Percentiles rank a stretch among this genome's conserved stretches.
phyloP scores from a whole-genome alignment of 176 grass and related monocot species.

The Juncus effusus region DNA sequence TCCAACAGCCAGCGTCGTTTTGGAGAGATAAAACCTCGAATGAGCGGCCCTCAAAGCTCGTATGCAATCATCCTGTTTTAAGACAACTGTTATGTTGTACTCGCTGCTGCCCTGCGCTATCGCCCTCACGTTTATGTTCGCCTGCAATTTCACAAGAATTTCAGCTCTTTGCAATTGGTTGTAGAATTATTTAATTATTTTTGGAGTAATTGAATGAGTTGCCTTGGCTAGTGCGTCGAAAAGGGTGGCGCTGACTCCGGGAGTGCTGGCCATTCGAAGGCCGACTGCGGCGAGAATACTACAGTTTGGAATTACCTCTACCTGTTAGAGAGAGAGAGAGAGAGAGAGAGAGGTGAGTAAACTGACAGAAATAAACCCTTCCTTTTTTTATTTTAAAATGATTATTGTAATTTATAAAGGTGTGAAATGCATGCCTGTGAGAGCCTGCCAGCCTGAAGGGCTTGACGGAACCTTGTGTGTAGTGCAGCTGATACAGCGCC shows the following conservation, averaged over 20 bases:
- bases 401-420: background rate
- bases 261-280: constrained; percentile 92
- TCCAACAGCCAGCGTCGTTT: constrained; percentile 81
- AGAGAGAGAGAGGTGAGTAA: constrained; percentile 3
- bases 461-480: constrained; percentile 66
- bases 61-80: constrained; percentile 96
- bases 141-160: constrained; percentile 36
- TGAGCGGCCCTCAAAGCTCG: constrained; percentile 81
- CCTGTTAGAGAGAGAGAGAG: constrained; percentile 44
- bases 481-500: constrained; percentile 68
- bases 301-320: constrained; percentile 83
- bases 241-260: constrained; percentile 96
- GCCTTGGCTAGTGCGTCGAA: constrained; percentile 99
- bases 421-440: constrained; percentile 54
- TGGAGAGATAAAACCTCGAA: constrained; percentile 91
- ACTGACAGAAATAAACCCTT: background rate
- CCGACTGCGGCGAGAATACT: constrained; percentile 98
- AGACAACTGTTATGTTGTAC: constrained; percentile 96
- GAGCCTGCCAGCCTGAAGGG: constrained; percentile 81
- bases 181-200: too few relatives aligned
- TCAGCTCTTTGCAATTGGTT: too few relatives aligned
- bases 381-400: background rate
- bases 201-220: too few relatives aligned
- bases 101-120: constrained; percentile 99
- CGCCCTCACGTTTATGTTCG: constrained; percentile 95